Conservation (phyloP, 352 stramenopile species). For the Phytophthora melonis region DNA sequence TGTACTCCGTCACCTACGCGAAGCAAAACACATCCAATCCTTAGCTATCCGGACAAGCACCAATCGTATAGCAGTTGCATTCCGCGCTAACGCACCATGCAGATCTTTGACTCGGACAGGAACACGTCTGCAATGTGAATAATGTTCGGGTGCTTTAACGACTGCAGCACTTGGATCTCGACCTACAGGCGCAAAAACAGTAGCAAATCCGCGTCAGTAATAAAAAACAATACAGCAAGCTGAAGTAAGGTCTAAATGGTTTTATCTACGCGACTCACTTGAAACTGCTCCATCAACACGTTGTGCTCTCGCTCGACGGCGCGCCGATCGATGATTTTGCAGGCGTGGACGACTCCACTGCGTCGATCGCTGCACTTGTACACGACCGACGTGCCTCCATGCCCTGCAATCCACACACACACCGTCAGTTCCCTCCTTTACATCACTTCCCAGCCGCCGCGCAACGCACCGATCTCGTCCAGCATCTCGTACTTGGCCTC, state of each 20-base stretch:
- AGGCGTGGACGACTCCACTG: slow-evolving; percentile 65
- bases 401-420: slow-evolving; percentile 45
- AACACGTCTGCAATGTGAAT: slow-evolving; percentile 92
- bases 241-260: not conserved
- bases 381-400: slow-evolving; percentile 87
- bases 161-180: slow-evolving; percentile 92
- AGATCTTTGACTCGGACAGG: slow-evolving; percentile 85
- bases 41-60: not conserved
- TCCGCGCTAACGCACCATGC: slow-evolving; percentile 59
- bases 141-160: slow-evolving; percentile 91
- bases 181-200: slow-evolving; percentile 46
- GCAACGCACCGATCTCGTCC: slow-evolving; percentile 77
- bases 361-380: slow-evolving; percentile 82
- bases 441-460: not conserved
- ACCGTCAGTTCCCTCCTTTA: not conserved
- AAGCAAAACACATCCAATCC: slow-evolving; percentile 2
- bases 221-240: not conserved
- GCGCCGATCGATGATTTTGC: slow-evolving; percentile 91
- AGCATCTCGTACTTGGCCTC: slow-evolving; percentile 89
- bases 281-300: slow-evolving; percentile 89
- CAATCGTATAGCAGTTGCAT: not conserved
- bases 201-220: slow-evolving; percentile 9
- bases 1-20: slow-evolving; percentile 86
- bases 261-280: slow-evolving; percentile 46
- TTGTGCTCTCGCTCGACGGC: slow-evolving; percentile 77